phyloP scores from a whole-genome alignment of 345 rosid species.

The Populus davidiana region DNA sequence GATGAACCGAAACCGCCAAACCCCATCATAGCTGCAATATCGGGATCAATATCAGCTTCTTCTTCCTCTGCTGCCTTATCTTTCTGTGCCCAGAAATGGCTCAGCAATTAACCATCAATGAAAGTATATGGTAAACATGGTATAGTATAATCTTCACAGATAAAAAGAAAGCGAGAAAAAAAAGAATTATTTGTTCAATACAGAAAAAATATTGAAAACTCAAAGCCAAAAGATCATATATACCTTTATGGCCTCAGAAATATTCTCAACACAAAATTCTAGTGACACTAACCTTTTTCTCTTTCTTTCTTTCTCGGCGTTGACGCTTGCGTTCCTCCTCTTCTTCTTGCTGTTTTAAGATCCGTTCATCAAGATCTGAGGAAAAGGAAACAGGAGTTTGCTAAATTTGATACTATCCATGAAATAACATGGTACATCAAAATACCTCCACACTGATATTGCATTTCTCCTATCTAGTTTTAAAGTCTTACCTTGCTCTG shows the following conservation, averaged over 20 bases:
- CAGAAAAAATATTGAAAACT: not conserved
- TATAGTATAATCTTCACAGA: not conserved
- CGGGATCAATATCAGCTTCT: slow-evolving; percentile 84
- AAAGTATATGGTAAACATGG: not conserved
- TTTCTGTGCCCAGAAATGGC: slow-evolving; percentile 44
- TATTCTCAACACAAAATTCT: not conserved
- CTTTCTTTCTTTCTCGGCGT: slow-evolving; percentile 86
- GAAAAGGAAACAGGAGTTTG: not conserved
- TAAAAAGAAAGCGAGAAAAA: not conserved
- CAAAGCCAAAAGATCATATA: not conserved
- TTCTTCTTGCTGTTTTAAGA: slow-evolving; percentile 79
- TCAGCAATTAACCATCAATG: not conserved
- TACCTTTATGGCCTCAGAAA: not conserved
- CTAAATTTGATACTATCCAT: not conserved
- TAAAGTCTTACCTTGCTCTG: slow-evolving; percentile 70
- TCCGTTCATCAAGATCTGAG: slow-evolving; percentile 86
- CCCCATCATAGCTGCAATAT: slow-evolving; percentile 96
- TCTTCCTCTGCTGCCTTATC: slow-evolving; percentile 70
- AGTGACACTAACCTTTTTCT: slow-evolving; percentile 67
- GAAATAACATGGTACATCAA: not conserved
- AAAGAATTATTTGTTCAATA: too few species aligned
- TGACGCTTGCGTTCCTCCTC: slow-evolving; percentile 83
- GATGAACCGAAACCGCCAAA: slow-evolving; percentile 90
- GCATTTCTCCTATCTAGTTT: not conserved
- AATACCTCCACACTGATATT: not conserved